Conservation (phyloP, 1,284 basidiomycete genomes). For the Coriolopsis trogii region DNA sequence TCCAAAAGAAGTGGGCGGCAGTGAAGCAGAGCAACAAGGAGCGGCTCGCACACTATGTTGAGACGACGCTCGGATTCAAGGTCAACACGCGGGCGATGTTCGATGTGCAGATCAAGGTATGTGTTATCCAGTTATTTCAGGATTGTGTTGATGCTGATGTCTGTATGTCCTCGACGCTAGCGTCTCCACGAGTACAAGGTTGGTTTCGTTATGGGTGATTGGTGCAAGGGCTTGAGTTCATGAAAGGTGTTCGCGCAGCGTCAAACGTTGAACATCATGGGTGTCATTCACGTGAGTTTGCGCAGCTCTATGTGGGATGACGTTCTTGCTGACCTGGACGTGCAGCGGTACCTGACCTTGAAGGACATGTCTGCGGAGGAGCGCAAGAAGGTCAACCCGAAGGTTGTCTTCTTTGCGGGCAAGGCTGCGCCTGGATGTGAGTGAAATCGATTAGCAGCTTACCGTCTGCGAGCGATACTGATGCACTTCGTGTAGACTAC, state of each 20-base stretch:
- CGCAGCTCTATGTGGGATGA: neutral
- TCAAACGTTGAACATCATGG: slow-evolving; percentile 85
- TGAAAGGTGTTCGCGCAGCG: slow-evolving; percentile 51
- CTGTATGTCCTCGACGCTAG: too few species aligned
- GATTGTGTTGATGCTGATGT: slow-evolving; percentile 5
- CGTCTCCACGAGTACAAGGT: slow-evolving; percentile 90
- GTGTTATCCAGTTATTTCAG: too few species aligned
- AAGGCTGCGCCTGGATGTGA: slow-evolving; percentile 83
- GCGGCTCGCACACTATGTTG: slow-evolving; percentile 77
- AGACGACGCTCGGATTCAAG: slow-evolving; percentile 71
- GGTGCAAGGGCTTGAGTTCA: slow-evolving; percentile 6
- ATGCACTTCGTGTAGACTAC: slow-evolving; percentile 52
- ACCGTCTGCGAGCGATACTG: too few species aligned
- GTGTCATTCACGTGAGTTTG: slow-evolving; percentile 79
- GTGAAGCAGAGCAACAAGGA: slow-evolving; percentile 91
- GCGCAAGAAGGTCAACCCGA: slow-evolving; percentile 78
- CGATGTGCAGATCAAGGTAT: slow-evolving; percentile 89
- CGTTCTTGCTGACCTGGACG: slow-evolving; percentile 3
- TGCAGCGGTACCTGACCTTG: slow-evolving; percentile 77
- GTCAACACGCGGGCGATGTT: slow-evolving; percentile 86
- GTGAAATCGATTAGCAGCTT: slow-evolving; percentile 26
- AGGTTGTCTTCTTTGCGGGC: slow-evolving; percentile 89
- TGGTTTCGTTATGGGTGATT: neutral
- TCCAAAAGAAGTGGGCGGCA: slow-evolving; percentile 79
- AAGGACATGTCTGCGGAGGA: slow-evolving; percentile 80